Conservation (phyloP, 352 stramenopile genomes). For the Pythium biforme region DNA sequence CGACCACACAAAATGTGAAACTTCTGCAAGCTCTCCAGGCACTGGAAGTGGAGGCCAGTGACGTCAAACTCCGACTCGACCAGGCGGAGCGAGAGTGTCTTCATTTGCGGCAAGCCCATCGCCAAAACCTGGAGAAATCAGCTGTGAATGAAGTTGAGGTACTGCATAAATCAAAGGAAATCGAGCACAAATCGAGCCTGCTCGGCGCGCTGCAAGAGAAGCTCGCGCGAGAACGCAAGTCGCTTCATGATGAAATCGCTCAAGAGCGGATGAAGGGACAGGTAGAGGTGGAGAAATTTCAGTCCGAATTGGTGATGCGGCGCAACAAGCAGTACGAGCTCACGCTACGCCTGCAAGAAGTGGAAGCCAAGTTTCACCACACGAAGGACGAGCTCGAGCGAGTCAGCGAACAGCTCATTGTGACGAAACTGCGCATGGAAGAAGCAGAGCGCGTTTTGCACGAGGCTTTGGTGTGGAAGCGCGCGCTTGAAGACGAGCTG, state of each 20-base stretch:
- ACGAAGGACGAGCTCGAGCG: conserved; percentile 36
- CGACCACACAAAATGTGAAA: conserved; percentile 69
- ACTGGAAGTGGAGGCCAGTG: conserved; percentile 41
- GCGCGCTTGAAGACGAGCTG: conserved; percentile 43
- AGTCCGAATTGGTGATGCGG: conserved; percentile 68
- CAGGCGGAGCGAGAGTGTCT: conserved; percentile 38
- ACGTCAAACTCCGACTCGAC: conserved; percentile 27
- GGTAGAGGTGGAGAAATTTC: conserved; percentile 59
- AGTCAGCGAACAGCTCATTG: conserved; percentile 44
- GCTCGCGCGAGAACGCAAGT: conserved; percentile 44
- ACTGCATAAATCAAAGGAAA: conserved; percentile 46
- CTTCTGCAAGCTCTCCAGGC: conserved; percentile 60
- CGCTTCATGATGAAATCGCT: conserved; percentile 47
- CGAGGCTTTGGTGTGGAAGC: conserved; percentile 55
- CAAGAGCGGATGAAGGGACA: conserved; percentile 45
- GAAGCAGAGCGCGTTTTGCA: conserved; percentile 59
- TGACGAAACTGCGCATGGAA: conserved; percentile 49
- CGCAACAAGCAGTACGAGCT: conserved; percentile 84
- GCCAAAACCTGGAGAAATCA: conserved; percentile 29
- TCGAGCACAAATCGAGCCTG: conserved; percentile 34
- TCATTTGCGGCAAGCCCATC: conserved; percentile 35
- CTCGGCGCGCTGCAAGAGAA: conserved; percentile 51
- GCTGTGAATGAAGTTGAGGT: conserved; percentile 47
- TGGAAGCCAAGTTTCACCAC: conserved; percentile 49
- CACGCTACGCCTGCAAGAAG: conserved; percentile 61